Evolutionary conservation across 2,329 filamentous ascomycete genomes (phyloP), one percentile per base, ranked within the genome.

Genomic region (Cucurbitaria berberidis): DNA sequence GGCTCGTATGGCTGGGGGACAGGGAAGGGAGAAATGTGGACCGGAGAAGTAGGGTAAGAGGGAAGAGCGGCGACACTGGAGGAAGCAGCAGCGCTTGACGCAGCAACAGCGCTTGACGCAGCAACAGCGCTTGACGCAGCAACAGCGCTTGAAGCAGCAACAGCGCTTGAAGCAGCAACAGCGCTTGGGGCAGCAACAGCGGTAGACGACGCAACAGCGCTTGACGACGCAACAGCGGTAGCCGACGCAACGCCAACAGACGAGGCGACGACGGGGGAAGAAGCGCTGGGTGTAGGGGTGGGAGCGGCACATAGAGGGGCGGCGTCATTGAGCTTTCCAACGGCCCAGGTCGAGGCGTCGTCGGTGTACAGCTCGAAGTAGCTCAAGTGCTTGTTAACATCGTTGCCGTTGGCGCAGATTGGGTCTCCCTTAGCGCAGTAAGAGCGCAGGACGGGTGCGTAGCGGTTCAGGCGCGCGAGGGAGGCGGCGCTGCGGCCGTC

Each of bases 391-490:
- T 80, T 78, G 57, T 80, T 78, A 27, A 80, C 76, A 57, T 86
- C 77, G 63, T 78, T 83, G 45, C 85, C 86, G 40, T 82, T 83
- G 70, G 84, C 87, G 77, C 86, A 88, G 72, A 85, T 86, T 0
- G 84, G 84, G 59, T 87, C 85, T 5, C 81, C 65, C 13, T 79
- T 75, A 60, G 87, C 84, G 66, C 86, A 88, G 77, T 87, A 88
- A 10, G 83, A 84, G 73, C 85, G 76, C 57, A 87, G 82, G 60
- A 82, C 82, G 8, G 67, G 62, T 18, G 81, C 78, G 56, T 60
- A 65, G 47, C 53, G 53, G 49, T 65, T 64, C 13, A 66, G 51
- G 54, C 50, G 55, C 44, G 48, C 53, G 45, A 66, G 60, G 42
- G 53, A 56, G 42, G 27, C 43, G 42, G 46, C 53, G 40, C 29